Conservation (phyloP, 345 rosid genomes). For the Sisymbrium altissimum region DNA sequence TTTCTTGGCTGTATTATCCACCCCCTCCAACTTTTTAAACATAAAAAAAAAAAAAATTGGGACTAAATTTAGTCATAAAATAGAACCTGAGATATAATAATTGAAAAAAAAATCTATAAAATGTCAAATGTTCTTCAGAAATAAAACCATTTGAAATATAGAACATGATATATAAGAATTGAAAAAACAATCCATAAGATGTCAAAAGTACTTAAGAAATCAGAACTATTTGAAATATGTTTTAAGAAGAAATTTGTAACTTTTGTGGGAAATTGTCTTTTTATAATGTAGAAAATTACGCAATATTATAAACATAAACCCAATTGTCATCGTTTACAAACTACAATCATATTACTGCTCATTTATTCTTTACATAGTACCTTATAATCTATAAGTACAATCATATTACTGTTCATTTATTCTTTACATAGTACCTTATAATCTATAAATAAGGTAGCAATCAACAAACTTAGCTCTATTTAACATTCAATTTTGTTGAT, state of each 20-base stretch:
- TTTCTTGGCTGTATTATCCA: constrained; percentile 13
- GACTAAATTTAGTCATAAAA: neutral
- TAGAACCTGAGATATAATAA: too few relatives aligned
- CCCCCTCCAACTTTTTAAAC: neutral
- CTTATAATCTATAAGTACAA: too few relatives aligned
- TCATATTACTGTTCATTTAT: too few relatives aligned
- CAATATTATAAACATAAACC: neutral
- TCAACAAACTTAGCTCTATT: neutral
- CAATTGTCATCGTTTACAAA: too few relatives aligned
- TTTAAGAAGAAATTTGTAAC: neutral
- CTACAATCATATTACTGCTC: too few relatives aligned
- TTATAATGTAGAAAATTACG: neutral
- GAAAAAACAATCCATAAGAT: neutral
- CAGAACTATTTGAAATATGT: neutral
- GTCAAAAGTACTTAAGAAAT: neutral
- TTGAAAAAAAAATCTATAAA: too few relatives aligned
- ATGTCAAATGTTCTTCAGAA: too few relatives aligned
- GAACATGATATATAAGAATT: neutral
- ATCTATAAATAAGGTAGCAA: too few relatives aligned
- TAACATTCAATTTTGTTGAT: neutral
- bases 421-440: too few relatives aligned
- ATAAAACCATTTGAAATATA: neutral
- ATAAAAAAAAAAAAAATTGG: neutral
- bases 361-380: too few relatives aligned
- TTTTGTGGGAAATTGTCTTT: neutral